phyloP scores from a whole-genome alignment of 2,329 filamentous ascomycete species.

The Rachicladosporium sp. region DNA sequence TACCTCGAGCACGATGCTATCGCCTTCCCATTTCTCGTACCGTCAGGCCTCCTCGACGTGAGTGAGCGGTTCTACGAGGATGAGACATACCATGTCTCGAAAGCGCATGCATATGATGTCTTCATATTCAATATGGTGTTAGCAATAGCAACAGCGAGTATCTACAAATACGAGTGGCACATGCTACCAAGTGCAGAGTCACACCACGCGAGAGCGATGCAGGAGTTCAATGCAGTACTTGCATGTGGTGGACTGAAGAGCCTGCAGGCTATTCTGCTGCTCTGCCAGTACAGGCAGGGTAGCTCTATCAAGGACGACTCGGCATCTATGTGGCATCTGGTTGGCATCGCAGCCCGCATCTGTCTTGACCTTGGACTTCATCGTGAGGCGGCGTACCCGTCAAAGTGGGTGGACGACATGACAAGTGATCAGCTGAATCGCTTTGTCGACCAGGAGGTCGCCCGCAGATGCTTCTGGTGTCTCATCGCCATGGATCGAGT shows the following conservation, averaged over 20 bases:
- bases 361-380: conserved; percentile 45
- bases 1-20: conserved; percentile 34
- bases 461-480: conserved; percentile 33
- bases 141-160: conserved; percentile 32
- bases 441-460: conserved; percentile 23
- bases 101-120: conserved; percentile 19
- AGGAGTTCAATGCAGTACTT: conserved; percentile 27
- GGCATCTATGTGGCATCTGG: conserved; percentile 32
- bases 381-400: conserved; percentile 25
- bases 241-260: conserved; percentile 25
- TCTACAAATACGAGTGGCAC: conserved; percentile 35
- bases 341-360: conserved; percentile 31
- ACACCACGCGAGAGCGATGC: conserved; percentile 30
- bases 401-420: conserved; percentile 2
- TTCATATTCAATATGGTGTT: conserved; percentile 35
- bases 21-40: conserved; percentile 31
- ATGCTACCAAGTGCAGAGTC: conserved; percentile 30
- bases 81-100: conserved; percentile 10
- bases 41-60: conserved; percentile 17
- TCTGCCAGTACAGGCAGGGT: conserved; percentile 33
- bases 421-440: not conserved
- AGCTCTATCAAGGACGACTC: conserved; percentile 25
- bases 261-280: conserved; percentile 31
- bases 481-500: conserved; percentile 29
- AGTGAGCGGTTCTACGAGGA: conserved; percentile 23